A percentile compares a stretch with the other conserved stretches of the same genome.
These are phyloP conservation scores for Phytophthora sp. DNA, from an alignment of 352 stramenopile genomes.

Conservation along the genomic window DNA sequence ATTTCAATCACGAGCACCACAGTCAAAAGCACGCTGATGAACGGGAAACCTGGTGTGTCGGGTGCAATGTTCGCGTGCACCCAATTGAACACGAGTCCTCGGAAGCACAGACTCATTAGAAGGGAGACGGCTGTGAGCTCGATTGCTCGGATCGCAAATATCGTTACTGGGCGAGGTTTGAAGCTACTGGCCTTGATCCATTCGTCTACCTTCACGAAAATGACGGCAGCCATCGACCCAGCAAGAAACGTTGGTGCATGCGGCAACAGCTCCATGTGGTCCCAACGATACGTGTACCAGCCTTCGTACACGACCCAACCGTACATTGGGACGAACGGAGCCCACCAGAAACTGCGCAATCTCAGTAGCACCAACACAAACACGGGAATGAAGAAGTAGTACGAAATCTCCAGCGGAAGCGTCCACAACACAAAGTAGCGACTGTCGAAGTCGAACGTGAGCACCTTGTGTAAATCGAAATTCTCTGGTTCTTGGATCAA, in stretches of 20 bases:
- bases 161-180: neutral
- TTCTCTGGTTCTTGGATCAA: slow-evolving; percentile 18
- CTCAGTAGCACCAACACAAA: slow-evolving; percentile 26
- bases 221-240: slow-evolving; percentile 26
- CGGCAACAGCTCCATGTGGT: slow-evolving; percentile 19
- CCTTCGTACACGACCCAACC: slow-evolving; percentile 21
- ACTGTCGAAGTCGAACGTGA: slow-evolving; percentile 33
- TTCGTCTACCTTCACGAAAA: slow-evolving; percentile 27
- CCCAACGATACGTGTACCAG: slow-evolving; percentile 11
- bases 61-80: slow-evolving; percentile 12
- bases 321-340: slow-evolving; percentile 23
- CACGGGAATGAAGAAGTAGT: slow-evolving; percentile 45
- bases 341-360: slow-evolving; percentile 23
- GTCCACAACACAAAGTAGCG: slow-evolving; percentile 53
- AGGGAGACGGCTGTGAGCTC: slow-evolving; percentile 16
- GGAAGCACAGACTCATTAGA: slow-evolving; percentile 29
- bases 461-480: slow-evolving; percentile 39
- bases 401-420: slow-evolving; percentile 17
- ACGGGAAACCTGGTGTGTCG: slow-evolving; percentile 9
- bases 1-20: slow-evolving; percentile 42
- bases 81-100: slow-evolving; percentile 32
- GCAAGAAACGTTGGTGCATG: slow-evolving; percentile 33
- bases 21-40: slow-evolving; percentile 30
- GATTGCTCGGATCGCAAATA: slow-evolving; percentile 10
- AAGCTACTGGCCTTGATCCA: slow-evolving; percentile 15